phyloP scores from a whole-genome alignment of 176 grass and related monocot genomes.

The Triticum aestivum region IWGSC_CS_RefSeq_v2.1 NC_057802.1:219760386-219760885 shows the following conservation, averaged over 20 bases:
- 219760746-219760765: no score
- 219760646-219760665: not conserved
- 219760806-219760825: not conserved
- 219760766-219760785: no score
- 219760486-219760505: slow-evolving; percentile 78
- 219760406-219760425: slow-evolving; percentile 65
- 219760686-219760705: not conserved
- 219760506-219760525: slow-evolving; percentile 82
- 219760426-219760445: slow-evolving; percentile 89
- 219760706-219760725: not conserved
- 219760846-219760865: not conserved
- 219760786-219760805: not conserved
- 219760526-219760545: not conserved
- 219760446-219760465: slow-evolving; percentile 79
- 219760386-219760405: slow-evolving; percentile 51
- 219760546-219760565: not conserved
- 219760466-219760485: slow-evolving; percentile 73
- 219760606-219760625: not conserved
- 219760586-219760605: not conserved
- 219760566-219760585: not conserved
- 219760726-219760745: no score
- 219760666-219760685: not conserved
- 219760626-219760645: not conserved
- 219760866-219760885: not conserved
- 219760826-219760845: not conserved